Evolutionary conservation across 2,329 filamentous ascomycete species (phyloP), one percentile per base, ranked within the genome.

Genomic region (Neofusicoccum sp.): DNA sequence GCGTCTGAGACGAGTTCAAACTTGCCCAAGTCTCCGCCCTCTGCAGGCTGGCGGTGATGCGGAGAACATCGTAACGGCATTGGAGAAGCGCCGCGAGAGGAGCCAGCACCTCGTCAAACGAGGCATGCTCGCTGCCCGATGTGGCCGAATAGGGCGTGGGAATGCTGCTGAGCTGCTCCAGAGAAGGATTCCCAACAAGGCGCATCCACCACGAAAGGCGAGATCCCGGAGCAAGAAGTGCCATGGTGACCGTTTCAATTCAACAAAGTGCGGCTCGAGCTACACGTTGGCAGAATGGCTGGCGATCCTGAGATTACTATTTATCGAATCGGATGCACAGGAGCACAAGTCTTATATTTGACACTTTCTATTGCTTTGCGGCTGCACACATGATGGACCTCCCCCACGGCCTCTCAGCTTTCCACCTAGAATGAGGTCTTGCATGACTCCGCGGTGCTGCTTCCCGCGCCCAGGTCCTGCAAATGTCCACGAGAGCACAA

Each of bases 401-500:
- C 29, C 16, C 37, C 41, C 54, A 45, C 39, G 14, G 29, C 41
- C 45, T 58, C 14, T 31, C 39, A 43, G 16, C 33, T 36, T 6
- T 28, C 29, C 37, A 33, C 54, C 54, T 28, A 31, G 28, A 45
- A 11, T 28, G 41, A 12, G 12, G 29, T 8, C n/a, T 11, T 58
- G 54, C 54, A 58, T 58, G 54, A 58, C 36, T 5, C 29, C 29
- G 28, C 36, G 29, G 36, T 45, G 39, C n/a, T 45, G 54, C 41
- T n/a, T 29, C 11, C 54, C 41, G 41, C 39, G 54, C 54, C 41
- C 8, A 56, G 52, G 41, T 58, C 28, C 29, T 58, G 54, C 54
- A 58, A 34, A 43, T 44, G 41, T 36, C n/a, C 54, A 58, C 54
- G 54, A 58, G 54, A 8, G 29, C 41, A 58, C 37, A 34, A 28